Evolutionary conservation across 2,329 filamentous ascomycete genomes (phyloP).

Genomic region (Nannizzia gypsea): DNA sequence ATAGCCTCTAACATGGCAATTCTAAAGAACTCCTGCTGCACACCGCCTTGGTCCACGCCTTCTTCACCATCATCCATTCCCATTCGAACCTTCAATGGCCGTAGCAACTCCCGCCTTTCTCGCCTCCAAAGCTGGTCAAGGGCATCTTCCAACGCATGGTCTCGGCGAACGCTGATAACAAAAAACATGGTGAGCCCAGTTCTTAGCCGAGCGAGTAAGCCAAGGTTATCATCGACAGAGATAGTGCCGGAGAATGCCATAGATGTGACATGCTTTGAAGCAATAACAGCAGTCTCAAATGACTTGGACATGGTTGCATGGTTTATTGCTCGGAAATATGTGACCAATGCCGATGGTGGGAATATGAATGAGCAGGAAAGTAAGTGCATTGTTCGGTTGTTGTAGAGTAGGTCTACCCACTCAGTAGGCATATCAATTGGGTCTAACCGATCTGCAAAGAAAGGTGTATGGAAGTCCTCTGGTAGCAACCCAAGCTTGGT

Average conservation of each 20-base stretch:
- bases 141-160: constrained; percentile 57
- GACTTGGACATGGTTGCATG: constrained; percentile 73
- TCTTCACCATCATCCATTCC: constrained; percentile 74
- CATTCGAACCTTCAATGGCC: constrained; percentile 78
- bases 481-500: constrained; percentile 54
- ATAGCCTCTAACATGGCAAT: constrained; percentile 70
- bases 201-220: constrained; percentile 51
- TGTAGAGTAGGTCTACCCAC: constrained; percentile 53
- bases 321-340: constrained; percentile 80
- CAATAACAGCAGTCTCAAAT: constrained; percentile 53
- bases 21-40: constrained; percentile 93
- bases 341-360: constrained; percentile 56
- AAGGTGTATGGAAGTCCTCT: constrained; percentile 61
- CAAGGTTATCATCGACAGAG: constrained; percentile 45
- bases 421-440: constrained; percentile 59
- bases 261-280: constrained; percentile 35
- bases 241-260: constrained; percentile 33
- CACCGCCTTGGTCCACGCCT: constrained; percentile 84
- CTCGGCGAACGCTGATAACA: constrained; percentile 55
- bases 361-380: constrained; percentile 76
- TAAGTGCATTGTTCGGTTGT: constrained; percentile 57
- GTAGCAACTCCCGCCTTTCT: constrained; percentile 66
- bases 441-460: constrained; percentile 65
- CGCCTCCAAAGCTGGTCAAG: constrained; percentile 85
- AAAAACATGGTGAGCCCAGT: constrained; percentile 60